Conservation (phyloP, 306 rosid genomes). For the Hippophae tibetana region DNA sequence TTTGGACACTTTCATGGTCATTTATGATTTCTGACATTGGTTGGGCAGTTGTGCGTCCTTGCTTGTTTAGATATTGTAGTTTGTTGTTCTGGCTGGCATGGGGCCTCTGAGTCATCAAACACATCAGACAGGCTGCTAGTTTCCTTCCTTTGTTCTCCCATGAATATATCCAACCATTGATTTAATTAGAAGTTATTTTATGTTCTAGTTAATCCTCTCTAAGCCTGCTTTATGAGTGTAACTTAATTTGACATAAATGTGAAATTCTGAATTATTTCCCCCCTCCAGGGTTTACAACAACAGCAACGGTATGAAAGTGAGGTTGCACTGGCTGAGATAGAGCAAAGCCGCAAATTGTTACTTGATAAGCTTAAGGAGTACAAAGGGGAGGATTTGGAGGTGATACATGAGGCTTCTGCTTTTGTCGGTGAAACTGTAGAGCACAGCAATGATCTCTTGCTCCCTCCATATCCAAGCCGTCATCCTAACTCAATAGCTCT, state of each 20-base stretch:
- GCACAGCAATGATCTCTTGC: constrained; percentile 62
- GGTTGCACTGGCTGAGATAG: constrained; percentile 80
- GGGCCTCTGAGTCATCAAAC: too few species aligned
- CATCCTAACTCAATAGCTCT: constrained; percentile 43
- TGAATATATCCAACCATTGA: too few species aligned
- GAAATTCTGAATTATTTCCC: constrained; percentile 14
- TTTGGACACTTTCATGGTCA: too few species aligned
- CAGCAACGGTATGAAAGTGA: constrained; percentile 71
- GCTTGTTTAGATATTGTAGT: too few species aligned
- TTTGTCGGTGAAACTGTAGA: constrained; percentile 87
- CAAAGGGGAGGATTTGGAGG: constrained; percentile 71
- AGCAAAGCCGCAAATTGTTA: constrained; percentile 70
- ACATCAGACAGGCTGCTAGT: too few species aligned
- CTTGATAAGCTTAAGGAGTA: constrained; percentile 66
- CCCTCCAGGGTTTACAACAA: constrained; percentile 59
- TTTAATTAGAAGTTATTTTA: too few species aligned
- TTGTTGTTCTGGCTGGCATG: too few species aligned
- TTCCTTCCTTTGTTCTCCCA: too few species aligned
- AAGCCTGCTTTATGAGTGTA: too few species aligned
- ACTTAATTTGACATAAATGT: neutral
- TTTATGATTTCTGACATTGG: too few species aligned
- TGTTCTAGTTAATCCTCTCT: too few species aligned
- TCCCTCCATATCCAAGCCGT: constrained; percentile 79
- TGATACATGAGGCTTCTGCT: constrained; percentile 74
- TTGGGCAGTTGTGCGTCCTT: too few species aligned